Evolutionary conservation across 139 green algal genomes (phyloP).

Genomic region (Gonium pectorale): DNA sequence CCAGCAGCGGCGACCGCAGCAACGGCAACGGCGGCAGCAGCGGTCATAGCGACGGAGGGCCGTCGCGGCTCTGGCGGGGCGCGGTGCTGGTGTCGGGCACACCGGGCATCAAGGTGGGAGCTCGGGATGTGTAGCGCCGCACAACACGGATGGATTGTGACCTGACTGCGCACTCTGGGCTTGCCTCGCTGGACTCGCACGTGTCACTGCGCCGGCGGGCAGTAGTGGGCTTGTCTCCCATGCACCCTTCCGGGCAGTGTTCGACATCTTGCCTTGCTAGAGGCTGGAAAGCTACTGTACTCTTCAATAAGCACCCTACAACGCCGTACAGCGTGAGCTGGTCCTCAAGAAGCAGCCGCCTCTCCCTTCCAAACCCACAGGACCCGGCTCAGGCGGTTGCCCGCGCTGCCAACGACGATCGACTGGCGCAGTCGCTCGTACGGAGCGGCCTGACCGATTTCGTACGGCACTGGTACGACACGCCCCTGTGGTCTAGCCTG

Average conservation of each 20-base stretch:
- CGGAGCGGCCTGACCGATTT: constrained; percentile 63
- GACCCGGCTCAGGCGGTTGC: constrained; percentile 47
- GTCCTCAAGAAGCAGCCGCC: too few relatives aligned
- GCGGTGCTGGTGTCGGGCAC: constrained; percentile 74
- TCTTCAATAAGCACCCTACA: too few relatives aligned
- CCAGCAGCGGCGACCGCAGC: constrained; percentile 37
- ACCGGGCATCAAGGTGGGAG: constrained; percentile 57
- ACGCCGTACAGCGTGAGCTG: too few relatives aligned
- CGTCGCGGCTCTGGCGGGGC: constrained; percentile 20
- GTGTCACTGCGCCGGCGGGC: too few relatives aligned
- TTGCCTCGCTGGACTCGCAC: too few relatives aligned
- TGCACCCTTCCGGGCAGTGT: too few relatives aligned
- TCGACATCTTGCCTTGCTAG: too few relatives aligned
- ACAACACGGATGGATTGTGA: too few relatives aligned
- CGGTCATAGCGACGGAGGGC: not conserved
- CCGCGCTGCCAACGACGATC: constrained; percentile 63
- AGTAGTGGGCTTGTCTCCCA: too few relatives aligned
- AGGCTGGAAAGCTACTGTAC: too few relatives aligned
- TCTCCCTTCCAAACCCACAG: not conserved
- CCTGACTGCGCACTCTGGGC: too few relatives aligned
- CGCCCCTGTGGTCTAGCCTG: constrained; percentile 76
- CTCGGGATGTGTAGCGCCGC: too few relatives aligned
- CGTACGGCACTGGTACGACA: constrained; percentile 80
- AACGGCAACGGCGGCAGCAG: constrained; percentile 1
- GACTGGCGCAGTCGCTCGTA: constrained; percentile 58